These are phyloP conservation scores for Naganishia albida DNA, from an alignment of 1,284 basidiomycete species.

Conservation along the genomic window DNA sequence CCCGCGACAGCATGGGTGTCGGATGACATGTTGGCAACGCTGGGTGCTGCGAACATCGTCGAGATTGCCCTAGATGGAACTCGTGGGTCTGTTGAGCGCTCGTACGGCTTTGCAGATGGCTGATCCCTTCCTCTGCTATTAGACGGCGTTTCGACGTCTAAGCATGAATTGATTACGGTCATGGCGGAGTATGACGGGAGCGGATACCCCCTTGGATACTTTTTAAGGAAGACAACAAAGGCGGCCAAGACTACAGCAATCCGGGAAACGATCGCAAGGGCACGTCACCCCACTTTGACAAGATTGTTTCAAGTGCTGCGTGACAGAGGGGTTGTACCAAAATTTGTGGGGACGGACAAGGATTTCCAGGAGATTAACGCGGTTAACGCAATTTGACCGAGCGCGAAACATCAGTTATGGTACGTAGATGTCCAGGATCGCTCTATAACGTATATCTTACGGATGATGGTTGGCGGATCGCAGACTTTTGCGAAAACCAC, in stretches of 20 bases:
- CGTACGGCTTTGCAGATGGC: too few species aligned
- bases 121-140: not conserved
- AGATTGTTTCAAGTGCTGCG: not conserved
- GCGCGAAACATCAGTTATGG: too few species aligned
- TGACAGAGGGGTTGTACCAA: not conserved
- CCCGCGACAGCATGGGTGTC: not conserved
- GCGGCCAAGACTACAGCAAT: not conserved
- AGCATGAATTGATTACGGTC: slow-evolving; percentile 4
- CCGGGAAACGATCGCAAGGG: not conserved
- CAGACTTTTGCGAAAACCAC: too few species aligned
- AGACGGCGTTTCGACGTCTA: not conserved
- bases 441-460: too few species aligned
- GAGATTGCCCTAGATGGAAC: slow-evolving; percentile 5
- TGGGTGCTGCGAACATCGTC: not conserved
- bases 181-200: slow-evolving; percentile 5
- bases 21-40: not conserved
- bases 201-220: not conserved
- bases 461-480: too few species aligned
- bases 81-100: not conserved
- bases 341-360: slow-evolving; percentile 1
- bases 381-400: too few species aligned
- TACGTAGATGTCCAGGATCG: too few species aligned
- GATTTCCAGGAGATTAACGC: slow-evolving; percentile 1
- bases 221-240: not conserved
- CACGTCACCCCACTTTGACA: not conserved